Percentiles rank a stretch among this genome's conserved stretches.
These are phyloP conservation scores for Aspergillus sp. DNA, from an alignment of 2,329 filamentous ascomycete species.

Conservation along the genomic window DNA sequence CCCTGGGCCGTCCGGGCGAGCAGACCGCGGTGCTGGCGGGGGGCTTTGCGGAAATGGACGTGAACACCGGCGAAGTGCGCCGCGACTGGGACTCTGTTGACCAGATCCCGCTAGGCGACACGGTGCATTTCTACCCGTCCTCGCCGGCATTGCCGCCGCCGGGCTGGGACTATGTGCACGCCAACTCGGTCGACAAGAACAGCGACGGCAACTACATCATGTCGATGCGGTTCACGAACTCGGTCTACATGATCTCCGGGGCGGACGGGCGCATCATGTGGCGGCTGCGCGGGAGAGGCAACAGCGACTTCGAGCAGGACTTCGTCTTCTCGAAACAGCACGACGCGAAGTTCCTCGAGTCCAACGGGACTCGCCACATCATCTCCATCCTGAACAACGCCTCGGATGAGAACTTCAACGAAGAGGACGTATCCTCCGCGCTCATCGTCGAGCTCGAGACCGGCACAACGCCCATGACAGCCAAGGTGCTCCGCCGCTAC, in stretches of 20 bases:
- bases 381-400: constrained; percentile 28
- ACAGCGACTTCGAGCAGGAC: constrained; percentile 19
- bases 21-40: constrained; percentile 19
- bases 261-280: constrained; percentile 26
- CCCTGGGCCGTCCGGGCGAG: constrained; percentile 15
- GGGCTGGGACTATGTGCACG: constrained; percentile 29
- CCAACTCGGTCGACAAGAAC: constrained; percentile 33
- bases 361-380: constrained; percentile 19
- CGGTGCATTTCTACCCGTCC: constrained; percentile 2
- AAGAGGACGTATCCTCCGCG: constrained; percentile 19
- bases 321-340: constrained; percentile 30
- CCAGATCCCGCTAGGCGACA: constrained; percentile 19
- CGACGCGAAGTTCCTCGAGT: constrained; percentile 24
- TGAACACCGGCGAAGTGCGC: constrained; percentile 20
- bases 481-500: constrained; percentile 17
- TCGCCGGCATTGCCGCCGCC: constrained; percentile 8
- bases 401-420: constrained; percentile 18
- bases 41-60: constrained; percentile 26
- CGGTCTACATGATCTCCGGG: constrained; percentile 29
- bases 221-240: constrained; percentile 30
- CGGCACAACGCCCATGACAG: constrained; percentile 16
- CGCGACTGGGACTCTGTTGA: constrained; percentile 26
- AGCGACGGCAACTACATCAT: constrained; percentile 29
- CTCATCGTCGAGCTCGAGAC: constrained; percentile 22
- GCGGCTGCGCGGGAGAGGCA: constrained; percentile 26